Evolutionary conservation across 1,284 basidiomycete species (phyloP).

Genomic region (Cryptococcus sp.): DNA sequence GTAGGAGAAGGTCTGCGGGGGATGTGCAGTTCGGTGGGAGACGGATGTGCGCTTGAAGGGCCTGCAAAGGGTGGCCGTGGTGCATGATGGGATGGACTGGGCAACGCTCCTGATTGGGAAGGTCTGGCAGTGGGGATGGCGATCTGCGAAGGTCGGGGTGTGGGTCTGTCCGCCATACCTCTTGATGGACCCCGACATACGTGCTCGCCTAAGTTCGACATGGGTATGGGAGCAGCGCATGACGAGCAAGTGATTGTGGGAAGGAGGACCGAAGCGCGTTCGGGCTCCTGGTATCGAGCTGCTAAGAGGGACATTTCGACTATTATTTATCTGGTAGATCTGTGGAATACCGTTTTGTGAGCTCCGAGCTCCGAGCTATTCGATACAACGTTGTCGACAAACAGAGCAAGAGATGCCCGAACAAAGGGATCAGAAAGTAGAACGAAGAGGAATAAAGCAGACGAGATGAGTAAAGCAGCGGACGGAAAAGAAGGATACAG

Average conservation of each 20-base stretch:
- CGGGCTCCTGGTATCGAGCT: slow-evolving; percentile 22
- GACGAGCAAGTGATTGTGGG: slow-evolving; percentile 80
- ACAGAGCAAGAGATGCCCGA: neutral
- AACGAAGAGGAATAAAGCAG: neutral
- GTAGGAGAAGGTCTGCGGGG: slow-evolving; percentile 20
- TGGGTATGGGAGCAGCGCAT: slow-evolving; percentile 67
- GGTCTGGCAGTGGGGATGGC: slow-evolving; percentile 25
- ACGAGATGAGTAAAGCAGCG: neutral
- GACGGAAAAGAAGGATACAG: neutral
- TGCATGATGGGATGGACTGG: slow-evolving; percentile 35
- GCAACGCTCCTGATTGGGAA: slow-evolving; percentile 21
- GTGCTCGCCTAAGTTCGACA: slow-evolving; percentile 71
- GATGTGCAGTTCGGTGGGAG: slow-evolving; percentile 17
- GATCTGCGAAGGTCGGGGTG: slow-evolving; percentile 34
- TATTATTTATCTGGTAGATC: too few relatives aligned
- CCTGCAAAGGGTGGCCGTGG: slow-evolving; percentile 34
- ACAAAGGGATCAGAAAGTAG: neutral
- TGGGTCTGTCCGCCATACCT: slow-evolving; percentile 31
- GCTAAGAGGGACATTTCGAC: slow-evolving; percentile 33
- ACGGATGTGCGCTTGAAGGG: slow-evolving; percentile 29
- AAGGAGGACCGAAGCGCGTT: slow-evolving; percentile 71
- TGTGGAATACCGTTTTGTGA: neutral
- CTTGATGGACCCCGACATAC: slow-evolving; percentile 57
- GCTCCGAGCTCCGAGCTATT: neutral
- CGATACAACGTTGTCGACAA: neutral